Conservation (phyloP, 345 rosid genomes). For the Pelargonium nanum region DNA sequence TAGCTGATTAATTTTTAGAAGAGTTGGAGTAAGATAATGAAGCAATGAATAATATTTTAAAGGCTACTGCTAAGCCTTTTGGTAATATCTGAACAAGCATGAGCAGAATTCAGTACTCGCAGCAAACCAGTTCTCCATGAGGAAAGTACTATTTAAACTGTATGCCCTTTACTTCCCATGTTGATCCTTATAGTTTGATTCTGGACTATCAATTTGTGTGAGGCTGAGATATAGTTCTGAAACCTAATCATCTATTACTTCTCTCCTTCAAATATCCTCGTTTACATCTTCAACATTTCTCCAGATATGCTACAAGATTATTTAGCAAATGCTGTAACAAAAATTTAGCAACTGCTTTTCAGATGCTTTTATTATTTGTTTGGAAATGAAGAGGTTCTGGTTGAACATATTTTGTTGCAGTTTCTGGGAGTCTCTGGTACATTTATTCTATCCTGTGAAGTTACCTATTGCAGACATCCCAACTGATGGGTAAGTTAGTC, state of each 20-base stretch:
- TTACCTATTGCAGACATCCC: conserved; percentile 40
- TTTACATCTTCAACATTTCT: neutral
- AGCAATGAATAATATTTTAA: neutral
- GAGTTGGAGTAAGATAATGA: neutral
- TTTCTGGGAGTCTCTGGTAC: conserved; percentile 20
- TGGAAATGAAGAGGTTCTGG: conserved; percentile 4
- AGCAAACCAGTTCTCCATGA: neutral
- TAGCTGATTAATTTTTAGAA: neutral
- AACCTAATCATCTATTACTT: neutral
- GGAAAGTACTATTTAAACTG: neutral
- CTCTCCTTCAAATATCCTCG: neutral
- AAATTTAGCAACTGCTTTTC: neutral
- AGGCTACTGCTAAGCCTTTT: no score
- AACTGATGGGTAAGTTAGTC: conserved; percentile 59
- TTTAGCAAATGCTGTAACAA: neutral
- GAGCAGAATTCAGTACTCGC: neutral
- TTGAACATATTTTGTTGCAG: conserved; percentile 11
- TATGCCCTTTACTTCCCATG: neutral
- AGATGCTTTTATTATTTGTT: no score
- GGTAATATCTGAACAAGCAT: neutral
- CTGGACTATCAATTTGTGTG: neutral
- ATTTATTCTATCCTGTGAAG: conserved; percentile 35
- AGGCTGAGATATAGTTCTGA: neutral
- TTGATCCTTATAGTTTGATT: neutral
- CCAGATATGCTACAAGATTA: neutral